Evolutionary conservation across 1,139 yeast genomes (phyloP).

Genomic region (Hansenula lynferdii): DNA sequence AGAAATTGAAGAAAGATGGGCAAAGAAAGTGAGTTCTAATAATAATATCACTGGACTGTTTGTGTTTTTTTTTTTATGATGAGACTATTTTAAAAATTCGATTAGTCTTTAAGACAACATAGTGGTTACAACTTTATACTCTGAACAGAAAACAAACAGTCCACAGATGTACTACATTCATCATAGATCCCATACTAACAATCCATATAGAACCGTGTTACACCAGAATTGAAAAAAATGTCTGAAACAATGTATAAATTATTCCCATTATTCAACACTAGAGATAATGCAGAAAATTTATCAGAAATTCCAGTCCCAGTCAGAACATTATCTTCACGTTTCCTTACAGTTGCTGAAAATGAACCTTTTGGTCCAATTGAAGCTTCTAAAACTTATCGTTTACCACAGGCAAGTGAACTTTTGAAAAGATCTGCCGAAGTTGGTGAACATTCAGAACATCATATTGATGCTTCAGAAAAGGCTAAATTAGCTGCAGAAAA

Average conservation of each 20-base stretch:
- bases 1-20: constrained; percentile 59
- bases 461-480: not conserved
- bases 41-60: not conserved
- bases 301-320: constrained; percentile 95
- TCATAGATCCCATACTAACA: constrained; percentile 7
- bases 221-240: constrained; percentile 50
- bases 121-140: constrained; percentile 46
- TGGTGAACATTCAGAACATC: constrained; percentile 13
- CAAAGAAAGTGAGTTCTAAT: constrained; percentile 48
- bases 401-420: constrained; percentile 82
- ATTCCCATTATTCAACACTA: constrained; percentile 67
- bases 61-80: constrained; percentile 30
- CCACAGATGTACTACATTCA: constrained; percentile 2
- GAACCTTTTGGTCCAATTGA: constrained; percentile 98
- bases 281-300: constrained; percentile 54
- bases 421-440: constrained; percentile 20
- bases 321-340: constrained; percentile 77
- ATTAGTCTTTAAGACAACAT: constrained; percentile 77
- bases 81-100: constrained; percentile 43
- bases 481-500: not conserved
- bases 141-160: constrained; percentile 12
- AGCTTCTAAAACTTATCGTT: constrained; percentile 80
- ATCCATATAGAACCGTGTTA: constrained; percentile 34
- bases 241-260: constrained; percentile 62
- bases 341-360: constrained; percentile 86